These are phyloP conservation scores for Clonostachys rosea DNA, from an alignment of 2,329 filamentous ascomycete genomes.

Conservation along the genomic window DNA sequence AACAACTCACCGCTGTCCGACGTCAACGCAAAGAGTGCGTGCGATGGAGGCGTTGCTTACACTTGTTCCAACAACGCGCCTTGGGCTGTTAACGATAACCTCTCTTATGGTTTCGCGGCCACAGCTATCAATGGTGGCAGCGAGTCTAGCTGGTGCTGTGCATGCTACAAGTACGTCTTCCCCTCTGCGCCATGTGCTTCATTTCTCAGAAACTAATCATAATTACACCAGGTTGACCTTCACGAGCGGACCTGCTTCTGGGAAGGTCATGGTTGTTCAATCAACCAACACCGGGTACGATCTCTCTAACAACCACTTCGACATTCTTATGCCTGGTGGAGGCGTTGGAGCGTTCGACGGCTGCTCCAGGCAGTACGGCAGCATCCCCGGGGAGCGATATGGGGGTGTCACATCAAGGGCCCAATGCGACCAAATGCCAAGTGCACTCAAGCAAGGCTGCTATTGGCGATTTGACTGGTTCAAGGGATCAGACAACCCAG, in stretches of 20 bases:
- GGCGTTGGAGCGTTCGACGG: conserved; percentile 50
- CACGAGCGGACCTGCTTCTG: conserved; percentile 41
- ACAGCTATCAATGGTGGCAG: conserved; percentile 48
- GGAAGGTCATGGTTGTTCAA: conserved; percentile 61
- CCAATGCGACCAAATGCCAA: conserved; percentile 49
- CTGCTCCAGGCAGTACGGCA: conserved; percentile 42
- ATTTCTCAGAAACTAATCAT: too few species aligned
- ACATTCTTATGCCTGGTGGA: conserved; percentile 51
- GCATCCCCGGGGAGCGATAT: conserved; percentile 44
- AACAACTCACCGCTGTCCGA: conserved; percentile 49
- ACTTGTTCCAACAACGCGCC: conserved; percentile 60
- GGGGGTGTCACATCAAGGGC: conserved; percentile 47
- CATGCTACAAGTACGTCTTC: conserved; percentile 53
- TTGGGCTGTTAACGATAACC: conserved; percentile 52
- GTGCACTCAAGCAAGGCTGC: conserved; percentile 50
- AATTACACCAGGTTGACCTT: conserved; percentile 35
- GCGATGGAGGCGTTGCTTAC: conserved; percentile 52
- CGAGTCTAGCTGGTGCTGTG: conserved; percentile 61
- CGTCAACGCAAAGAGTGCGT: conserved; percentile 43
- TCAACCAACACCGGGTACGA: conserved; percentile 59
- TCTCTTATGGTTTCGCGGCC: conserved; percentile 63
- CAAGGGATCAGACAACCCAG: conserved; percentile 51
- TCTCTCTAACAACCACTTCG: conserved; percentile 52
- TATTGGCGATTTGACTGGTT: conserved; percentile 65
- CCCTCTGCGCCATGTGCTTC: conserved; percentile 22